Evolutionary conservation across 441 rosid species (phyloP), one percentile per base, ranked within the genome.

Genomic region (Adansonia gregorii): DNA sequence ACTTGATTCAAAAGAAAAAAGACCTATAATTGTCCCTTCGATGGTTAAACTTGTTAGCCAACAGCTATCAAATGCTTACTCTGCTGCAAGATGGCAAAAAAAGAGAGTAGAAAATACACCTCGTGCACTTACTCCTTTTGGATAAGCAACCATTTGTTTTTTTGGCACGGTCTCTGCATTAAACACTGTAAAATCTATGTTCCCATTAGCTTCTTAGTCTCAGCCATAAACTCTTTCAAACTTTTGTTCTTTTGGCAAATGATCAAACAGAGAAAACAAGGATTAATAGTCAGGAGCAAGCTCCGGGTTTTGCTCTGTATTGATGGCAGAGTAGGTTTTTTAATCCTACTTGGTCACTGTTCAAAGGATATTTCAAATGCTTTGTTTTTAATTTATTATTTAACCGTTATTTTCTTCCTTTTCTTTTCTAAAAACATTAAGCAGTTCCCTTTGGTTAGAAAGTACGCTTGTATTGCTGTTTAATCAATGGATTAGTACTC

Each of bases 11-110:
- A 67, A 68, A 3, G 17, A 68, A 19, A 46, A 45, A 46, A 19
- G n/a, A 45, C 46, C 41, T 46, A 68, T 55, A 68, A 20, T 46
- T 52, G 52, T 46, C 39, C 6, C 55, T 67, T 67, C 3, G 35
- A 45, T 67, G 35, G 51, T 67, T 17, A 67, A 43, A 19, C 72
- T 67, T 45, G 55, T 67, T 46, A 67, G 54, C 54, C 69, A 22
- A 45, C 54, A 4, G 72, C 72, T 4, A 67, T 67, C 35, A 67
- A 67, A 45, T 46, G 39, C 72, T 45, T 20, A 67, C 55, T 45
- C n/a, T 4, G 15, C 24, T 4, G 4, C 15, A 1, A 45, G 5
- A 67, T 11, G 17, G 72, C 55, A 45, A 45, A 67, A 43, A 8
- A 67, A 67, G 41, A 45, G 55, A 20, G 17, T 45, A 67, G 54